Percentiles rank a stretch among this genome's conserved stretches.
Conservation (phyloP, 192 early-diverging fungal genomes). For the Coemansia sp. region DNA sequence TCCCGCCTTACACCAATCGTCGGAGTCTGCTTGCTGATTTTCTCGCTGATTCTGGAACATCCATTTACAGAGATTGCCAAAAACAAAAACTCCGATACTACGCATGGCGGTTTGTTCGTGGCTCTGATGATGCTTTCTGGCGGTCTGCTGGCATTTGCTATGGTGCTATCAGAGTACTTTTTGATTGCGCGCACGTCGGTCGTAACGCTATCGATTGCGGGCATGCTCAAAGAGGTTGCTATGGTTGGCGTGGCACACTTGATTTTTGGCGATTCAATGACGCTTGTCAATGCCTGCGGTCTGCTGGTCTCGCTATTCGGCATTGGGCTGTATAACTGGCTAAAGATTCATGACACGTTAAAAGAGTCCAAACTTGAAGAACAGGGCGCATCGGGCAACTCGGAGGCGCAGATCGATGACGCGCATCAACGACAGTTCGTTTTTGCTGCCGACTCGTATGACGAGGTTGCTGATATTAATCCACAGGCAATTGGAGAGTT, state of each 20-base stretch:
- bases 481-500: background rate
- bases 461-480: constrained; percentile 17
- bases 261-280: constrained; percentile 83
- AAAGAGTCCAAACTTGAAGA: background rate
- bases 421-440: constrained; percentile 26
- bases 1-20: constrained; percentile 81
- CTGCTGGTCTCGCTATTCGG: constrained; percentile 80
- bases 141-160: constrained; percentile 81
- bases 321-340: constrained; percentile 73
- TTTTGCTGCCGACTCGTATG: constrained; percentile 35
- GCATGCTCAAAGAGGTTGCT: constrained; percentile 84
- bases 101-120: constrained; percentile 17
- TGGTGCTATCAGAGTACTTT: constrained; percentile 85
- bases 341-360: constrained; percentile 59
- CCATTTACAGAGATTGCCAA: constrained; percentile 34
- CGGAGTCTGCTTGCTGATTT: constrained; percentile 62
- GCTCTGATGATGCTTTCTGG: constrained; percentile 63
- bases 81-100: constrained; percentile 33
- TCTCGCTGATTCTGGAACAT: constrained; percentile 68
- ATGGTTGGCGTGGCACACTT: constrained; percentile 72
- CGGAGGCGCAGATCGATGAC: constrained; percentile 3
- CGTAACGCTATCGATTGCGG: constrained; percentile 85
- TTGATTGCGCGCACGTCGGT: constrained; percentile 82
- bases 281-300: constrained; percentile 71
- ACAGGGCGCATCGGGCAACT: background rate